These are phyloP conservation scores for Creolimax fragrantissima DNA, from an alignment of 78 protist species.

Conservation along the genomic window DNA sequence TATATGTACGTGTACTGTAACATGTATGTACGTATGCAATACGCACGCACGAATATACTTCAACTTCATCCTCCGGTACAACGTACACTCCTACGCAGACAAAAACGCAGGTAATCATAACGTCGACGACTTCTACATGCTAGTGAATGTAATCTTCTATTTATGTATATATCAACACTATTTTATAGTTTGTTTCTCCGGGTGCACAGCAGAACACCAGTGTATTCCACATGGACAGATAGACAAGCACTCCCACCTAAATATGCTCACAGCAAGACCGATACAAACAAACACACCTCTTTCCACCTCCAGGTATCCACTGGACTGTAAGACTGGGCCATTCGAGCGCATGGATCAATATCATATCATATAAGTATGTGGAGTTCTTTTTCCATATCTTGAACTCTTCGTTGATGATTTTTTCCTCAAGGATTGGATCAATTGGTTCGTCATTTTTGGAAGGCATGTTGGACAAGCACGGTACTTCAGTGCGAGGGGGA, in stretches of 20 bases:
- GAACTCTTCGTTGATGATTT: conserved; percentile 18
- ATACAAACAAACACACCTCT: background rate
- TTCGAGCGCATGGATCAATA: conserved; percentile 11
- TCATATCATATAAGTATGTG: conserved; percentile 25
- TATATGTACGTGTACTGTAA: background rate
- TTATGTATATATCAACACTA: background rate
- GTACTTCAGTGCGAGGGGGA: no score
- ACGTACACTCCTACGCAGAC: background rate
- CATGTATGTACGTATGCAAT: background rate
- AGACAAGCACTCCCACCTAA: background rate
- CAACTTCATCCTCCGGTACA: background rate
- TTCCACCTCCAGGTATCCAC: conserved; percentile 21
- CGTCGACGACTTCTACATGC: background rate
- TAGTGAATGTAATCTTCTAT: background rate
- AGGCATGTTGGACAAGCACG: no score
- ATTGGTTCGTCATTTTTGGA: background rate
- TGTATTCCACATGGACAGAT: background rate
- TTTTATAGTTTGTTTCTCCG: background rate
- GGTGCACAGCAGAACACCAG: background rate
- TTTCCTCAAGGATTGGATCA: background rate
- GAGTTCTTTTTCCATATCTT: conserved; percentile 28
- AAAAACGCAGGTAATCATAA: background rate
- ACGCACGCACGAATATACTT: background rate
- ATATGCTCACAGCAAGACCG: background rate
- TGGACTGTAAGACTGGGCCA: conserved; percentile 25